phyloP scores from a whole-genome alignment of 805 yeast genomes.

The Yamadazyma insecticola region DNA sequence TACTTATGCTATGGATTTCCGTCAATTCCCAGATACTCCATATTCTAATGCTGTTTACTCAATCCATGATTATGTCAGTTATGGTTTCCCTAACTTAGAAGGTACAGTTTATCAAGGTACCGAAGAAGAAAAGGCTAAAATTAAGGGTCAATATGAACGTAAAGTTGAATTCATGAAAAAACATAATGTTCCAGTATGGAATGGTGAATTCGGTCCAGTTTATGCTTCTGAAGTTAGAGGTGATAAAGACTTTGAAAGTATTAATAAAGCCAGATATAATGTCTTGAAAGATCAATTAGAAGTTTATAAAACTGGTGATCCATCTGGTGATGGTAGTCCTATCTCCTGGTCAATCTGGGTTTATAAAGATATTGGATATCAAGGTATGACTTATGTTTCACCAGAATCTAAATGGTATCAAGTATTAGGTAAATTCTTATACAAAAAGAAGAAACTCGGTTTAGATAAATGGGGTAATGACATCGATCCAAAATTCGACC shows the following conservation, averaged over 20 bases:
- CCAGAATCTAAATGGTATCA: conserved; percentile 41
- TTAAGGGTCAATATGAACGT: conserved; percentile 36
- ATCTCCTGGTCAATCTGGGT: conserved; percentile 52
- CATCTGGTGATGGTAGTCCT: conserved; percentile 42
- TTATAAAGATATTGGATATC: conserved; percentile 50
- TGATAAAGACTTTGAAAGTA: conserved; percentile 31
- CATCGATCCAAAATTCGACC: conserved; percentile 34
- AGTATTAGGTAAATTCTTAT: conserved; percentile 38
- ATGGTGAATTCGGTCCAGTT: conserved; percentile 52
- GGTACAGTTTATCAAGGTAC: conserved; percentile 30
- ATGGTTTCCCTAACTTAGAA: conserved; percentile 40
- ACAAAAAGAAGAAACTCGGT: conserved; percentile 41
- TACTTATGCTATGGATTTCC: conserved; percentile 48
- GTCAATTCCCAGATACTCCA: conserved; percentile 40
- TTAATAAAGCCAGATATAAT: conserved; percentile 36
- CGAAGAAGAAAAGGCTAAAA: conserved; percentile 28
- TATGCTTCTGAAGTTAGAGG: conserved; percentile 41
- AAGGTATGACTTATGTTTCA: conserved; percentile 44
- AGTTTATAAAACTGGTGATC: conserved; percentile 42
- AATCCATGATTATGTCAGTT: conserved; percentile 44
- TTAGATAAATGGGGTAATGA: conserved; percentile 50
- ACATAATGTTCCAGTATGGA: conserved; percentile 47
- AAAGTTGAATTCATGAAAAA: conserved; percentile 40
- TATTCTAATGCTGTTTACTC: conserved; percentile 46
- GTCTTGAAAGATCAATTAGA: conserved; percentile 44